A percentile compares a stretch with the other conserved stretches of the same genome.
These are phyloP conservation scores for Naematelia aurantialba DNA, from an alignment of 768 basidiomycete species.

Conservation along the genomic window DNA sequence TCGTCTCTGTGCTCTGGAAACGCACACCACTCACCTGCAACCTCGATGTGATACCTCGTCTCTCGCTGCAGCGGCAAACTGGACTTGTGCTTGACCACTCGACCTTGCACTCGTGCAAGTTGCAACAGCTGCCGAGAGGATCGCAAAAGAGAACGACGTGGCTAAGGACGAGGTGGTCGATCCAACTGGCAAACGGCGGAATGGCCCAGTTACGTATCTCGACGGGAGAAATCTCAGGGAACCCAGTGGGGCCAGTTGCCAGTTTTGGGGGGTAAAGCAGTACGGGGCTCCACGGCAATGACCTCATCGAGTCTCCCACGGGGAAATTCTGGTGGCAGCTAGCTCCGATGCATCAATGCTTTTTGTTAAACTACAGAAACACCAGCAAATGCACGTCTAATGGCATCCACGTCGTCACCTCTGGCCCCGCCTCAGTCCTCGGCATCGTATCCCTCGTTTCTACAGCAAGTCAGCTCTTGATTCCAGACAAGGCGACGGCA, in stretches of 20 bases:
- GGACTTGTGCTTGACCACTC: too few relatives aligned
- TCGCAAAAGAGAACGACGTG: background rate
- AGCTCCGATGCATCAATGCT: background rate
- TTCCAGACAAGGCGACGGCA: conserved; percentile 33
- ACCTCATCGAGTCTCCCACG: background rate
- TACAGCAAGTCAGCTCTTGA: conserved; percentile 13
- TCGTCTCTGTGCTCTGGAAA: too few relatives aligned
- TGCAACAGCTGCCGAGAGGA: too few relatives aligned
- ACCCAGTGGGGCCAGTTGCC: background rate
- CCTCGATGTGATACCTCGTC: too few relatives aligned
- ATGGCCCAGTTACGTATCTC: too few relatives aligned
- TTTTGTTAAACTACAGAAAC: background rate
- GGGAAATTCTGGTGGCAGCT: background rate
- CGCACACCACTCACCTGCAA: too few relatives aligned
- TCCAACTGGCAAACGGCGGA: background rate
- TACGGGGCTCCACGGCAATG: background rate
- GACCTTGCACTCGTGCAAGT: too few relatives aligned
- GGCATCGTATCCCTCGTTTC: conserved; percentile 52
- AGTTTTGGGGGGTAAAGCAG: background rate
- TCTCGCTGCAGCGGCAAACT: too few relatives aligned
- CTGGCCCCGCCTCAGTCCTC: conserved; percentile 25
- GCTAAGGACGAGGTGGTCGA: background rate
- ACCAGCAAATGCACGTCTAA: background rate
- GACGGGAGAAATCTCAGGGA: too few relatives aligned
- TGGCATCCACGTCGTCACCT: background rate